Evolutionary conservation across 352 stramenopile genomes (phyloP).

Genomic region (Pythium apleroticum): DNA sequence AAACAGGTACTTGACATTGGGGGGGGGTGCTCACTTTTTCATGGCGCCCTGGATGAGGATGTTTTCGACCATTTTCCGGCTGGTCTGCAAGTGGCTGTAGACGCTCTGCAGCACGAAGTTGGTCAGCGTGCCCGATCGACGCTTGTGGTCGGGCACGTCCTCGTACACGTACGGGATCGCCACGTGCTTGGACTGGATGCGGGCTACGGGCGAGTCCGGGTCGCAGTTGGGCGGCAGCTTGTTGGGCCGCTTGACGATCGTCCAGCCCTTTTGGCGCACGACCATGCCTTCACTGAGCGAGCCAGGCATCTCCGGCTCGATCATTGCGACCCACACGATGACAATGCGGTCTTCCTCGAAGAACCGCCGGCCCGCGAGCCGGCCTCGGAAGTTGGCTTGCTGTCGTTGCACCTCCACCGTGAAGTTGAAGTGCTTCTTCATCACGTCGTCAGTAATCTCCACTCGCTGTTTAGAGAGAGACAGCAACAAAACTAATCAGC

Average conservation of each 20-base stretch:
- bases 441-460: slow-evolving; percentile 23
- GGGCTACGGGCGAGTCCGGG: slow-evolving; percentile 35
- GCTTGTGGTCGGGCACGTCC: slow-evolving; percentile 58
- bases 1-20: too few relatives aligned
- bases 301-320: slow-evolving; percentile 25
- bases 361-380: slow-evolving; percentile 18
- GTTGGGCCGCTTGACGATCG: slow-evolving; percentile 45
- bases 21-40: slow-evolving; percentile 4
- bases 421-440: slow-evolving; percentile 29
- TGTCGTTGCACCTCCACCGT: slow-evolving; percentile 21
- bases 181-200: slow-evolving; percentile 75
- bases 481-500: not conserved
- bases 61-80: slow-evolving; percentile 77
- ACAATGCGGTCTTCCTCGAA: slow-evolving; percentile 29
- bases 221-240: slow-evolving; percentile 28
- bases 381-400: slow-evolving; percentile 20
- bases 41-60: slow-evolving; percentile 46
- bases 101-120: slow-evolving; percentile 66
- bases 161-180: slow-evolving; percentile 63
- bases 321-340: slow-evolving; percentile 28
- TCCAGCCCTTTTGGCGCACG: slow-evolving; percentile 43
- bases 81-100: slow-evolving; percentile 37
- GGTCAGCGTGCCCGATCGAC: slow-evolving; percentile 58
- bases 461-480: slow-evolving; percentile 9
- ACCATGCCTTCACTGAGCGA: slow-evolving; percentile 24